Evolutionary conservation across 176 grass and related monocot species (phyloP), one percentile per base, ranked within the genome.

Genomic region (Paspalum notatum): DNA sequence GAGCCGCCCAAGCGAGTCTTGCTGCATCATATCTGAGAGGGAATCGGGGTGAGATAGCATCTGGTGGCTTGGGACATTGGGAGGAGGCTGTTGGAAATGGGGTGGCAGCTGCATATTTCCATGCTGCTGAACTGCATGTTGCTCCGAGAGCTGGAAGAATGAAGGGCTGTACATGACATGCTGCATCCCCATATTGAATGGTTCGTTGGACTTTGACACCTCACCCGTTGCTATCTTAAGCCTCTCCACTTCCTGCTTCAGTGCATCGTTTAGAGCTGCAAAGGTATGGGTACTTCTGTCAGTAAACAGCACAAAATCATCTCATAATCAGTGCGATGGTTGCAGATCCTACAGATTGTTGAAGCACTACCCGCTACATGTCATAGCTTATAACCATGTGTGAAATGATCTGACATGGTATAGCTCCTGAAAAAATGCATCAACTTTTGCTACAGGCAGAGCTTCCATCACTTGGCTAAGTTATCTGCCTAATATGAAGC

Each of bases 191-290:
- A 83, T 81, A 72, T 90, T 95, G 55, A 87, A 99, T 63, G 85
- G 70, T 53, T 93, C 93, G 46, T 68, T 62, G 20, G 71, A 74
- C 74, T 83, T 92, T 9, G 84, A 76, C 75, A 85, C 86, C 80
- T 97, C 94, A 48, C 91, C 89, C 0, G 89, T 94, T 39, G 83
- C 92, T 48, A 98, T 57, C 64, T 84, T 98, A 60, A 98, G 95
- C 82, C 90, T 90, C 59, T 98, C 88, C 54, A 94, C 77, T 89
- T 98, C 95, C 73, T 90, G 88, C 78, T 85, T 92, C 57, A 98
- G 80, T 75, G 90, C 88, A 59, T 94, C 88, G 27, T 89, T 94
- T 51, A 98, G 55, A 88, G 90, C 95, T 98, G 86, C 81, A 83
- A 89, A 74, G 32, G 83, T 57, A 77, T 75, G 74, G 42, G 17